Conservation (phyloP, 805 yeast species). For the Metschnikowia matae region DNA sequence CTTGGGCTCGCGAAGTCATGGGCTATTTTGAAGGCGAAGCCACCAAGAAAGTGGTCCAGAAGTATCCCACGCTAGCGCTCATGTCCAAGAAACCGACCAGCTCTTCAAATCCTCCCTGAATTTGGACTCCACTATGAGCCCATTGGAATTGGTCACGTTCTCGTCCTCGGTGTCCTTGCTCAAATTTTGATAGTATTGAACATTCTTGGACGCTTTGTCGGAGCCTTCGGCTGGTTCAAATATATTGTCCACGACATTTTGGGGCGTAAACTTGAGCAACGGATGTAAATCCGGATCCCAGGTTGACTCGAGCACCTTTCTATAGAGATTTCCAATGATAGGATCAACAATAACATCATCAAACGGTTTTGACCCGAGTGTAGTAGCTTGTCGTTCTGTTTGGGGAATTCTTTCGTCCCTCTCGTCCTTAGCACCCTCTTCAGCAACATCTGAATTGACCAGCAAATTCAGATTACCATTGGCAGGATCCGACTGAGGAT, state of each 20-base stretch:
- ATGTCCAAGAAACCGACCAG: conserved; percentile 26
- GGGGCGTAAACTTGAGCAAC: conserved; percentile 55
- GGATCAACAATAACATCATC: conserved; percentile 42
- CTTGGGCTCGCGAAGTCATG: conserved; percentile 10
- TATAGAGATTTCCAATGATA: conserved; percentile 45
- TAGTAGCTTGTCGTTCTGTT: conserved; percentile 4
- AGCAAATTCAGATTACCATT: not conserved
- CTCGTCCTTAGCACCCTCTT: not conserved
- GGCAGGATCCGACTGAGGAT: conserved; percentile 6
- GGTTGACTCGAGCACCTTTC: conserved; percentile 51
- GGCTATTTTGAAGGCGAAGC: conserved; percentile 6
- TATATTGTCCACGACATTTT: conserved; percentile 71
- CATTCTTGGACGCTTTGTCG: conserved; percentile 15
- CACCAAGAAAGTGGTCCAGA: not conserved
- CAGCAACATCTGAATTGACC: not conserved
- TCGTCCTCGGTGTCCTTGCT: conserved; percentile 22
- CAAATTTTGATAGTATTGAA: conserved; percentile 18
- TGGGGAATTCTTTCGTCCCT: conserved; percentile 2
- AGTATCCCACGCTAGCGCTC: not conserved
- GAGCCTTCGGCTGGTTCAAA: conserved; percentile 39
- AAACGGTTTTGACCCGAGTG: conserved; percentile 10
- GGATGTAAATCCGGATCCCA: conserved; percentile 55
- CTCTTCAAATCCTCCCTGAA: conserved; percentile 36
- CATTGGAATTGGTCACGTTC: conserved; percentile 27
- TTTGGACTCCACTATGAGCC: conserved; percentile 39